Percentiles rank a stretch among this genome's conserved stretches.
phyloP scores from a whole-genome alignment of 2,329 filamentous ascomycete species.

The Scedosporium boydii region DNA sequence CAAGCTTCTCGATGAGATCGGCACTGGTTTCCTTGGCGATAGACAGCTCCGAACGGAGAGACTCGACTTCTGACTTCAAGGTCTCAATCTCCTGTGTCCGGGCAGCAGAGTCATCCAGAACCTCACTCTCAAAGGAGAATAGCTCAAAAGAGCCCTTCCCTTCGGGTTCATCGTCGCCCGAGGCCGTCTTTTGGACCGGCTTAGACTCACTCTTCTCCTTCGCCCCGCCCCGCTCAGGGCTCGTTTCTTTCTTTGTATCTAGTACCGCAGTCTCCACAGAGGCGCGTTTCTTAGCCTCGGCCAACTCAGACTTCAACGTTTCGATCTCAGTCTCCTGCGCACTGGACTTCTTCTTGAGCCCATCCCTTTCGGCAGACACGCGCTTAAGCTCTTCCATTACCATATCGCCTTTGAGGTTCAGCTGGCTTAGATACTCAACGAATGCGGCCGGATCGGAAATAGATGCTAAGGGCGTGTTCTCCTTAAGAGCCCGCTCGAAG shows the following conservation, averaged over 20 bases:
- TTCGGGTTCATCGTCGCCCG: conserved; percentile 8
- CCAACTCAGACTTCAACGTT: conserved; percentile 41
- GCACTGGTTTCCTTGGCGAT: conserved; percentile 61
- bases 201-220: conserved; percentile 1
- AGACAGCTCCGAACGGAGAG: conserved; percentile 60
- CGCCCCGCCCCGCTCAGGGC: conserved; percentile 11
- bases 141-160: conserved; percentile 53
- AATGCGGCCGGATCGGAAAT: conserved; percentile 78
- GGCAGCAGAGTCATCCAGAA: conserved; percentile 59
- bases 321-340: conserved; percentile 18
- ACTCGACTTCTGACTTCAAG: conserved; percentile 59
- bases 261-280: conserved; percentile 1
- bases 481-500: conserved; percentile 83
- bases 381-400: conserved; percentile 88
- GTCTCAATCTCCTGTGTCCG: conserved; percentile 62
- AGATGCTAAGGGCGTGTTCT: conserved; percentile 84
- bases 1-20: conserved; percentile 56
- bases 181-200: neutral
- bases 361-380: conserved; percentile 72
- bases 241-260: conserved; percentile 23
- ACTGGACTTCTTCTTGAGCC: conserved; percentile 67
- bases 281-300: conserved; percentile 13
- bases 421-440: conserved; percentile 80
- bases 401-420: conserved; percentile 83
- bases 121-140: conserved; percentile 86